Conservation (phyloP, 306 rosid species). For the Vigna mungo region DNA sequence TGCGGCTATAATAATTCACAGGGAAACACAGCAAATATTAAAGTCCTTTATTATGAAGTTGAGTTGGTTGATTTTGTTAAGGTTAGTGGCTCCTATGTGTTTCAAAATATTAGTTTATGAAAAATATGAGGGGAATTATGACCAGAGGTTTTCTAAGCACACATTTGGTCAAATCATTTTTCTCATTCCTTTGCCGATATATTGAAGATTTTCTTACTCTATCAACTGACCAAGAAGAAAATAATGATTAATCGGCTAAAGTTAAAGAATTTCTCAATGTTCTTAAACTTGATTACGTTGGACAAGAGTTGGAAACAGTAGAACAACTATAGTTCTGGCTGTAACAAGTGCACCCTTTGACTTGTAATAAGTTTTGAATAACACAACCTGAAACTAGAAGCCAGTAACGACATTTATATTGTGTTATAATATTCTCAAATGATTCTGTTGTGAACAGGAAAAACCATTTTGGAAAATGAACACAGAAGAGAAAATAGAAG, state of each 20-base stretch:
- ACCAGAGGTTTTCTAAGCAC: not conserved
- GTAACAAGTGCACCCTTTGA: too few species aligned
- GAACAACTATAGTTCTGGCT: not conserved
- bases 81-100: conserved; percentile 46
- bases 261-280: not conserved
- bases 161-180: not conserved
- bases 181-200: not conserved
- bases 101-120: not conserved
- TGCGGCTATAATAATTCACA: conserved; percentile 35
- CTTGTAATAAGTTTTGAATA: not conserved
- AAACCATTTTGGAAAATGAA: conserved; percentile 75
- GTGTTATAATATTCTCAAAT: conserved; percentile 1
- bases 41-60: conserved; percentile 57
- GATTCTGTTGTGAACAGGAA: conserved; percentile 53
- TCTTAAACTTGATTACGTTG: not conserved
- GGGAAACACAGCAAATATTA: conserved; percentile 22
- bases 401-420: not conserved
- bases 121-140: not conserved
- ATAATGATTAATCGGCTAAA: not conserved
- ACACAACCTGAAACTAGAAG: conserved; percentile 7
- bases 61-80: conserved; percentile 63
- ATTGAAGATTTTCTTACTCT: not conserved
- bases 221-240: not conserved
- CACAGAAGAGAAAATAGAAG: conserved; percentile 65
- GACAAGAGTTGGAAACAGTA: not conserved